These are phyloP conservation scores for Umbelopsis sp. DNA, from an alignment of 371 early-diverging fungal genomes.

Conservation along the genomic window DNA sequence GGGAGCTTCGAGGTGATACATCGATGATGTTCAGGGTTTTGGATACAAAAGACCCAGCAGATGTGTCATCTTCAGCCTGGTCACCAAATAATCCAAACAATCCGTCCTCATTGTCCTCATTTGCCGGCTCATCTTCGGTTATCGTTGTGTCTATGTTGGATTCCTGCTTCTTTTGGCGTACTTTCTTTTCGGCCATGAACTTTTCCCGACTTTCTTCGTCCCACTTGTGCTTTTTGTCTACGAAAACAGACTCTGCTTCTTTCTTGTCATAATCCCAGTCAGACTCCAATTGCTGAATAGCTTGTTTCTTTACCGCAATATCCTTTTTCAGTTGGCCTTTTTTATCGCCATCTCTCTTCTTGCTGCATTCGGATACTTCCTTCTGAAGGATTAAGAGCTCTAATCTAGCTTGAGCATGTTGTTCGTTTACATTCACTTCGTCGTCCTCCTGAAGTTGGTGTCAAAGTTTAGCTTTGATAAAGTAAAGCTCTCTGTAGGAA, in stretches of 20 bases:
- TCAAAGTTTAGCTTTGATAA: constrained; percentile 3
- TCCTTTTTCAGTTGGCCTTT: constrained; percentile 35
- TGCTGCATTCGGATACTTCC: constrained; percentile 24
- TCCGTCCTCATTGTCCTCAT: neutral
- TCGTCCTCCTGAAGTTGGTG: constrained; percentile 35
- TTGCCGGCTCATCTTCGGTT: constrained; percentile 5
- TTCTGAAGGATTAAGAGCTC: constrained; percentile 34
- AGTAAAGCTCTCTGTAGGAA: too few relatives aligned
- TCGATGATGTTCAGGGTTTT: constrained; percentile 6
- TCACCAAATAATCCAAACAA: constrained; percentile 10
- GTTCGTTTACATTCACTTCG: constrained; percentile 32
- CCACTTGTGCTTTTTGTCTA: constrained; percentile 27
- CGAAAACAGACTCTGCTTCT: constrained; percentile 38
- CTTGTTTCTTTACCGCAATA: constrained; percentile 51
- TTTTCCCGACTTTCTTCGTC: constrained; percentile 35
- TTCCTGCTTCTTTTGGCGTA: constrained; percentile 36
- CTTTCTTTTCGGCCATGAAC: constrained; percentile 24
- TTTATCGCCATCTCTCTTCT: constrained; percentile 24
- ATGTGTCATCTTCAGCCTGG: neutral
- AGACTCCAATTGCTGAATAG: constrained; percentile 45
- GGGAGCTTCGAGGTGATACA: neutral
- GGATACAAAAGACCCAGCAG: too few relatives aligned
- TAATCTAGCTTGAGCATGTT: constrained; percentile 33
- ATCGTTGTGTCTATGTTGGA: constrained; percentile 26
- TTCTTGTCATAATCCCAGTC: constrained; percentile 55